These are phyloP conservation scores for Dillenia turbinata DNA, from an alignment of 164 flowering plant species.

Conservation along the genomic window DNA sequence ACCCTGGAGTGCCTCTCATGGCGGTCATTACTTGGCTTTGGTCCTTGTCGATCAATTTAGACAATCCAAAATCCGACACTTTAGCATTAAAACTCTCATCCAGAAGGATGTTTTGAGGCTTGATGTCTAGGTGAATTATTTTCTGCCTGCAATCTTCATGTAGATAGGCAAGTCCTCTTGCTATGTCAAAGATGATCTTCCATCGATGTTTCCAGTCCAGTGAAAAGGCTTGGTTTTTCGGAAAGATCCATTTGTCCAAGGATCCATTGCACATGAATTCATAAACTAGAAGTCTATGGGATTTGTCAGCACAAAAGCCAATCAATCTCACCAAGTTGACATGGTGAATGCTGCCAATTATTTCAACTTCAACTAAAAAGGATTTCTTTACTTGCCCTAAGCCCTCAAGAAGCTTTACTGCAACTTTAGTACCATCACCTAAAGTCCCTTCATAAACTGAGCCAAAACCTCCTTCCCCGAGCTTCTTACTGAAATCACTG, in stretches of 20 bases:
- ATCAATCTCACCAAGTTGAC: slow-evolving; percentile 21
- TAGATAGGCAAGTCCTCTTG: slow-evolving; percentile 9
- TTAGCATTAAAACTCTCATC: slow-evolving; percentile 19
- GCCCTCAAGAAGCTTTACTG: slow-evolving; percentile 25
- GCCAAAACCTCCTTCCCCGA: slow-evolving; percentile 30
- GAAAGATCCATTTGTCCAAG: slow-evolving; percentile 20
- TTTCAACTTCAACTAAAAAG: slow-evolving; percentile 24
- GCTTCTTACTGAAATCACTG: slow-evolving; percentile 8
- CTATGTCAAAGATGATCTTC: slow-evolving; percentile 11
- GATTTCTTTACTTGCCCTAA: slow-evolving; percentile 20
- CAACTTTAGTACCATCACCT: slow-evolving; percentile 16
- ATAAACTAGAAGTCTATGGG: slow-evolving; percentile 20
- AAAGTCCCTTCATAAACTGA: slow-evolving; percentile 23
- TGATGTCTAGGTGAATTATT: slow-evolving; percentile 8
- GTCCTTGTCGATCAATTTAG: slow-evolving; percentile 5
- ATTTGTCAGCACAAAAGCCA: slow-evolving; percentile 22
- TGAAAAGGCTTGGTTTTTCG: neutral
- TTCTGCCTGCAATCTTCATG: slow-evolving; percentile 8
- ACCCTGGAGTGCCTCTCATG: slow-evolving; percentile 13
- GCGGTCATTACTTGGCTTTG: slow-evolving; percentile 3
- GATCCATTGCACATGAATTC: slow-evolving; percentile 19
- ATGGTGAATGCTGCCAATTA: slow-evolving; percentile 27
- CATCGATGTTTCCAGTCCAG: slow-evolving; percentile 16
- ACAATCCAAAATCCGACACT: slow-evolving; percentile 9
- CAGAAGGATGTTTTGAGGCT: slow-evolving; percentile 12